Evolutionary conservation across 768 basidiomycete genomes (phyloP), one percentile per base, ranked within the genome.

Genomic region (Pulveroboletus sp.): DNA sequence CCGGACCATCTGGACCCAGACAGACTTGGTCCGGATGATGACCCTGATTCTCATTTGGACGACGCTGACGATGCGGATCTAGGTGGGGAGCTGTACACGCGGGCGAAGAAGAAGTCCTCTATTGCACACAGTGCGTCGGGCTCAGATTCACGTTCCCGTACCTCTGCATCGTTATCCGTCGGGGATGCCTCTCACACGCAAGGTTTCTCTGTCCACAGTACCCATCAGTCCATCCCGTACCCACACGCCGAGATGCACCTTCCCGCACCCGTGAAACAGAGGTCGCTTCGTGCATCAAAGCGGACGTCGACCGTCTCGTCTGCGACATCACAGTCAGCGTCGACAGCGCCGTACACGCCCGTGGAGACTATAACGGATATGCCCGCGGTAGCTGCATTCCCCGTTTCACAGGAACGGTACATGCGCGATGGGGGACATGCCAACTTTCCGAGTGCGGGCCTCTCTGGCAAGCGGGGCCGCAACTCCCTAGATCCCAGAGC

Each of bases 71-170:
- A 80, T 24, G 82, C 80, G 0, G 84, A 87, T 65, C 70, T 86
- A 17, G 84, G 78, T 37, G 84, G 78, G 1, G 74, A 71, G 37
- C 51, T 76, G 10, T 86, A 86, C 62, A 58, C 76, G 6, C 71
- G 74, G 35, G 70, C 67, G 38, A 63, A 68, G 38, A 63, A 68
- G 14, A 65, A 47, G 15, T 38, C 61, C 0, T 62, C 69, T 3
- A 63, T 59, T 5, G 65, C 60, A 24, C 56, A 65, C 9, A 71
- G 73, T 30, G 78, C 55, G 10, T 67, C 66, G 0, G 55, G 76
- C 24, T 85, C 84, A 0, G 80, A 82, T 50, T 82, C 81, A 5
- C 78, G 76, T 32, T 84, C 82, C 4, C 76, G 79, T 30, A 84
- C 83, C 0, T 82, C 83, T 5, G 66, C 77, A 5, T 81, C 80